phyloP scores from a whole-genome alignment of 495 filamentous ascomycete species.

The Hyaloscypha hepaticicola region DNA sequence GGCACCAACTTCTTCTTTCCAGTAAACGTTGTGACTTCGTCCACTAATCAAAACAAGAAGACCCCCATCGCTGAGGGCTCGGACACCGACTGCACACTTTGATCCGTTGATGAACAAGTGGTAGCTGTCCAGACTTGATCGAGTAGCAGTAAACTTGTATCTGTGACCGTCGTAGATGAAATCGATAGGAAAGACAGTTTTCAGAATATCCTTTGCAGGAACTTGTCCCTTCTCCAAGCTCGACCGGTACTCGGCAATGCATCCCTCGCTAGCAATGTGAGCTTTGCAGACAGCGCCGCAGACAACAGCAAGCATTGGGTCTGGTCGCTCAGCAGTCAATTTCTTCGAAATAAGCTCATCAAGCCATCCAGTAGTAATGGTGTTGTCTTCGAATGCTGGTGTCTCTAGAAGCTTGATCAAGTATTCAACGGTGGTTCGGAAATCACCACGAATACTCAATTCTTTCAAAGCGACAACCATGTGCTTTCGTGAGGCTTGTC shows the following conservation, averaged over 20 bases:
- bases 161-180: constrained; percentile 97
- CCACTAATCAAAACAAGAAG: constrained; percentile 88
- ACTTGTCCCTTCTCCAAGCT: constrained; percentile 98
- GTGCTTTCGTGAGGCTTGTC: constrained; percentile 93
- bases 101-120: constrained; percentile 99
- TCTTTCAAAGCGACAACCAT: constrained; percentile 99
- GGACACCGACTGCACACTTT: constrained; percentile 90
- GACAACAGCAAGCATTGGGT: constrained; percentile 85
- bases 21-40: constrained; percentile 96
- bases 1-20: constrained; percentile 97
- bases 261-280: constrained; percentile 85
- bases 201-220: constrained; percentile 90
- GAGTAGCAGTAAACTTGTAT: constrained; percentile 98
- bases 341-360: constrained; percentile 98
- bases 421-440: constrained; percentile 97
- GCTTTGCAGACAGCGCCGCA: constrained; percentile 95
- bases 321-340: constrained; percentile 92
- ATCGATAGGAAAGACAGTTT: constrained; percentile 96
- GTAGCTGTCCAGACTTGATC: constrained; percentile 91
- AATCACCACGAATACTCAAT: constrained; percentile 98
- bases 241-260: constrained; percentile 80
- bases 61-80: constrained; percentile 90
- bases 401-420: constrained; percentile 98
- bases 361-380: constrained; percentile 98
- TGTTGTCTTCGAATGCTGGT: constrained; percentile 97